These are phyloP conservation scores for Ganoderma lingzhi DNA, from an alignment of 1,284 basidiomycete genomes.

Conservation along the genomic window DNA sequence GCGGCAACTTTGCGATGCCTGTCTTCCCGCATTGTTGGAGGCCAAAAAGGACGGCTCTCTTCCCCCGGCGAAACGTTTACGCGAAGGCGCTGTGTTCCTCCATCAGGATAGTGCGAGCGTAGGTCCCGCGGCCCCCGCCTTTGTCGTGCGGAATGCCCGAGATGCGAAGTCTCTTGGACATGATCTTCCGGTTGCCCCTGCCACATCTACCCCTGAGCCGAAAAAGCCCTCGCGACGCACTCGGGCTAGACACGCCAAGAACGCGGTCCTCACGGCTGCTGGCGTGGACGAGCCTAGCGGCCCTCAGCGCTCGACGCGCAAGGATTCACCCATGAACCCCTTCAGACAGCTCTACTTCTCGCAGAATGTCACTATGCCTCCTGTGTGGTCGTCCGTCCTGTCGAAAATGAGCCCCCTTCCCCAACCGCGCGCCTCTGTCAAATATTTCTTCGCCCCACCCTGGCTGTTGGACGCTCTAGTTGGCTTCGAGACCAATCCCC, in stretches of 20 bases:
- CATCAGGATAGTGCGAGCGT: background rate
- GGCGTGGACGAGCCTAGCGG: too few relatives aligned
- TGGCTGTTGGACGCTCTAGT: conserved; percentile 11
- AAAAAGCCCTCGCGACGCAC: conserved; percentile 2
- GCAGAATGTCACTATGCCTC: background rate
- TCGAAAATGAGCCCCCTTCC: background rate
- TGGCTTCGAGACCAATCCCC: background rate
- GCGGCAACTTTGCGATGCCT: background rate
- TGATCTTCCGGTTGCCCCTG: background rate
- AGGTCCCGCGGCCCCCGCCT: background rate
- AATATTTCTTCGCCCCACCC: conserved; percentile 16
- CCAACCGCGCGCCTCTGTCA: conserved; percentile 2
- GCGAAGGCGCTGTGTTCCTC: background rate
- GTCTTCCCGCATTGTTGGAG: background rate
- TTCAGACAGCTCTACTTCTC: conserved; percentile 9
- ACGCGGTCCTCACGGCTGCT: background rate
- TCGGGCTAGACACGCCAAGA: background rate
- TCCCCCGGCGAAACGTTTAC: conserved; percentile 5
- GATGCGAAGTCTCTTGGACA: background rate
- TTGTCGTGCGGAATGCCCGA: background rate
- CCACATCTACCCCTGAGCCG: background rate
- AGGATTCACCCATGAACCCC: background rate
- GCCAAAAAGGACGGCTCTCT: background rate
- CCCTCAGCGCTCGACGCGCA: too few relatives aligned
- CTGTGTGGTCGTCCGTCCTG: background rate